phyloP scores from a whole-genome alignment of 257 asterid genomes.

The Parsonsia alboflavescens region DNA sequence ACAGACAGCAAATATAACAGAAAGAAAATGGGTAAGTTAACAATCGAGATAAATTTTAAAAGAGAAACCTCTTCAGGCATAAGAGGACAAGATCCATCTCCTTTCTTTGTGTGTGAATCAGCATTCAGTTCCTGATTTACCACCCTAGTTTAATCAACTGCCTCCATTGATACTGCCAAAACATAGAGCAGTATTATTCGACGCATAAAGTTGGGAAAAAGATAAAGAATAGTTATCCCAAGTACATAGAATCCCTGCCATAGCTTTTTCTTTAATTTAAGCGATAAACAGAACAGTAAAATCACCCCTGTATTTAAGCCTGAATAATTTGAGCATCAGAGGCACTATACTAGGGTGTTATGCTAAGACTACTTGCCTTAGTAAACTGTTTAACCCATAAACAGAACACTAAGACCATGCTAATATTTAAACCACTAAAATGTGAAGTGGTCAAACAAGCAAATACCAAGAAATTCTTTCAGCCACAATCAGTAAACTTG shows the following conservation, averaged over 20 bases:
- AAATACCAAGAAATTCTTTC: constrained; percentile 6
- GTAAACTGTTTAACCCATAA: neutral
- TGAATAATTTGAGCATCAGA: no score
- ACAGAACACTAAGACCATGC: neutral
- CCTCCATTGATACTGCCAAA: constrained; percentile 84
- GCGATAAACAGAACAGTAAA: no score
- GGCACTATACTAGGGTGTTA: no score
- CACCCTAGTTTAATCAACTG: constrained; percentile 75
- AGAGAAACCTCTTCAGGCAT: constrained; percentile 88
- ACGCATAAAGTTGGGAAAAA: neutral
- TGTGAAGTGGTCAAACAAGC: no score
- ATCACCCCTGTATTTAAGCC: no score
- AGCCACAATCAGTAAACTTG: constrained; percentile 14
- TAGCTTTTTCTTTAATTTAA: no score
- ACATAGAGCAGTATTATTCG: neutral
- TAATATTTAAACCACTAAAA: neutral
- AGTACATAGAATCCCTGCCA: neutral
- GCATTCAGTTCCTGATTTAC: constrained; percentile 50
- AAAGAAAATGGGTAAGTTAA: no score
- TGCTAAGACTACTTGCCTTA: no score
- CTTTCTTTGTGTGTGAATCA: constrained; percentile 65
- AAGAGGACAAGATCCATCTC: constrained; percentile 88
- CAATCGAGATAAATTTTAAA: neutral
- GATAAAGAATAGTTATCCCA: neutral
- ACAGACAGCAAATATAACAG: neutral